phyloP scores from a whole-genome alignment of 768 basidiomycete species.

The Mycena polygramma region DNA sequence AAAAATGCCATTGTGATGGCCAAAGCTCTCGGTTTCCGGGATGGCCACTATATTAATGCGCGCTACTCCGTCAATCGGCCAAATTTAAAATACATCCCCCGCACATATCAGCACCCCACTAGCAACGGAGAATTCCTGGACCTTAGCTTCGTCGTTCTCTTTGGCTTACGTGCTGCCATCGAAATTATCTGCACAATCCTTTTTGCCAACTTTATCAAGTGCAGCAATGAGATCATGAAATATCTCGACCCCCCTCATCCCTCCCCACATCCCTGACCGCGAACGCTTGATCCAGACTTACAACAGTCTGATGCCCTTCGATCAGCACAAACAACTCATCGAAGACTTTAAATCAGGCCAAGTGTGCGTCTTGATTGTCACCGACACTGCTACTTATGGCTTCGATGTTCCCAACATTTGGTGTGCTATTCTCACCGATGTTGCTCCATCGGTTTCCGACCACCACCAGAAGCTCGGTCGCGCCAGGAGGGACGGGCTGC shows the following conservation, averaged over 20 bases:
- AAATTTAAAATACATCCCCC: background rate
- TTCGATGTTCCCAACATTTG: conserved; percentile 10
- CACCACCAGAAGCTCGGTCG: conserved; percentile 5
- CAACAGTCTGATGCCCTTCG: background rate
- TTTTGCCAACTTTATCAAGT: background rate
- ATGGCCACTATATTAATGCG: background rate
- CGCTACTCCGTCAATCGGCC: conserved; percentile 1
- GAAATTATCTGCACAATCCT: background rate
- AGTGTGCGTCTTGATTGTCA: too few relatives aligned
- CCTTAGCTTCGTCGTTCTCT: background rate
- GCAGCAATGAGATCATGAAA: background rate
- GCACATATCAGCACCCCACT: background rate
- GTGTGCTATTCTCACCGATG: background rate
- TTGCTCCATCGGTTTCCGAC: background rate
- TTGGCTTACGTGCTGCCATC: background rate
- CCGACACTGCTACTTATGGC: too few relatives aligned
- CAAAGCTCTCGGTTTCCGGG: background rate
- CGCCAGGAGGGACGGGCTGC: conserved; percentile 3
- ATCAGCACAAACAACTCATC: background rate
- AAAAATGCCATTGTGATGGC: background rate
- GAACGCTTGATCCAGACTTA: background rate
- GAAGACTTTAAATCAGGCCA: background rate
- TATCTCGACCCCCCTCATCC: background rate
- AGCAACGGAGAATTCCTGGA: background rate
- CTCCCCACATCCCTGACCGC: background rate